A percentile compares a stretch with the other conserved stretches of the same genome.
Conservation (phyloP, 805 yeast species). For the Lipomyces yamanashiensis region DNA sequence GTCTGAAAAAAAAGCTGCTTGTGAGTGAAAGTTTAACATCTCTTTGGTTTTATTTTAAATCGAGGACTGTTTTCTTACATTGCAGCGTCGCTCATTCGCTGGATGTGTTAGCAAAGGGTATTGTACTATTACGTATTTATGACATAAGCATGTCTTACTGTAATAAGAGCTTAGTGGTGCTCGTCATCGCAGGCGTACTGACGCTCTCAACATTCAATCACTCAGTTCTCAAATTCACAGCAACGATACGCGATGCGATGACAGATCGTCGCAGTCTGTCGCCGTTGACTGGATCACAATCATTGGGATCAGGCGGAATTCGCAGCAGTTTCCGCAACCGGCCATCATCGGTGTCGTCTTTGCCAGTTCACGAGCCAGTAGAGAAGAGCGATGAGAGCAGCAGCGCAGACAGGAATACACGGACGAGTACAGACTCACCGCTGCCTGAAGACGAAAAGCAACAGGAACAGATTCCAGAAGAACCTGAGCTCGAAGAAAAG, state of each 20-base stretch:
- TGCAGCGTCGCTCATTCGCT: constrained; percentile 11
- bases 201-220: neutral
- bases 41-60: neutral
- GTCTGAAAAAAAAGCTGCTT: neutral
- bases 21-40: neutral
- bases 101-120: neutral
- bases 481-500: constrained; percentile 40
- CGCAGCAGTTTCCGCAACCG: constrained; percentile 15
- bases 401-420: neutral
- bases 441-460: neutral
- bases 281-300: neutral
- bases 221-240: too few relatives aligned
- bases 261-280: constrained; percentile 10
- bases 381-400: neutral
- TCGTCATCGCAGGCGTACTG: constrained; percentile 10
- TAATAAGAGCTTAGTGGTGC: neutral
- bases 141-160: too few relatives aligned
- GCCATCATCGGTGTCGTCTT: constrained; percentile 3
- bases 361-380: neutral
- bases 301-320: neutral
- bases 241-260: neutral
- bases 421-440: too few relatives aligned
- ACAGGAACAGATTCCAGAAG: constrained; percentile 40
- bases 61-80: constrained; percentile 7
- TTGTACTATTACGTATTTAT: neutral